These are phyloP conservation scores for Camillea tinctor DNA, from an alignment of 2,329 filamentous ascomycete genomes.

Conservation along the genomic window DNA sequence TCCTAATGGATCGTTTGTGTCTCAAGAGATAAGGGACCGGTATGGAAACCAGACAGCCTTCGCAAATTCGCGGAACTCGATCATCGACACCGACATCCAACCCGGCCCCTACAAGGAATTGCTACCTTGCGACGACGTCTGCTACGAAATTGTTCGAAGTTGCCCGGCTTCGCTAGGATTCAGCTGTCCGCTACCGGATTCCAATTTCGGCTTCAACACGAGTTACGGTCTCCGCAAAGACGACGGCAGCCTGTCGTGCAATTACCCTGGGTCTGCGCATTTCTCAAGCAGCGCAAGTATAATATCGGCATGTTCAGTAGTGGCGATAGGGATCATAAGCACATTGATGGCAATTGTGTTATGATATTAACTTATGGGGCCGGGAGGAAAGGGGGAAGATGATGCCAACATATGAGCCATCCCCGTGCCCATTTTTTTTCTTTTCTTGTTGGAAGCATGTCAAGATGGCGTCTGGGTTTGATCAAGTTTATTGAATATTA, in stretches of 20 bases:
- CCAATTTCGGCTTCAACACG: conserved; percentile 39
- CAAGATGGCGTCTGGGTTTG: conserved; percentile 19
- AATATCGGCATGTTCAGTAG: conserved; percentile 23
- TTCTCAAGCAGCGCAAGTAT: conserved; percentile 40
- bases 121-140: conserved; percentile 83
- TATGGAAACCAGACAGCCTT: conserved; percentile 37
- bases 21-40: conserved; percentile 30
- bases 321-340: conserved; percentile 14
- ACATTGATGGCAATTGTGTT: conserved; percentile 13
- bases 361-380: conserved; percentile 5
- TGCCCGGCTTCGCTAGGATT: conserved; percentile 80
- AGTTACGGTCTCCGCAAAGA: conserved; percentile 43
- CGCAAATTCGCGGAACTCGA: conserved; percentile 64
- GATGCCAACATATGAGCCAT: neutral
- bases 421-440: too few species aligned
- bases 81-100: conserved; percentile 68
- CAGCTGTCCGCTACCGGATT: conserved; percentile 59
- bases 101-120: conserved; percentile 95
- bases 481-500: conserved; percentile 11
- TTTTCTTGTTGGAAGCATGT: conserved; percentile 9
- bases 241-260: conserved; percentile 46
- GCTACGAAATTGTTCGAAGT: conserved; percentile 79
- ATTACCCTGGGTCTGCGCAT: conserved; percentile 60
- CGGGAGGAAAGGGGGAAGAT: neutral
- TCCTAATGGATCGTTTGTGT: conserved; percentile 62